These are phyloP conservation scores for Zychaea mexicana DNA, from an alignment of 371 early-diverging fungal species.

Conservation along the genomic window DNA sequence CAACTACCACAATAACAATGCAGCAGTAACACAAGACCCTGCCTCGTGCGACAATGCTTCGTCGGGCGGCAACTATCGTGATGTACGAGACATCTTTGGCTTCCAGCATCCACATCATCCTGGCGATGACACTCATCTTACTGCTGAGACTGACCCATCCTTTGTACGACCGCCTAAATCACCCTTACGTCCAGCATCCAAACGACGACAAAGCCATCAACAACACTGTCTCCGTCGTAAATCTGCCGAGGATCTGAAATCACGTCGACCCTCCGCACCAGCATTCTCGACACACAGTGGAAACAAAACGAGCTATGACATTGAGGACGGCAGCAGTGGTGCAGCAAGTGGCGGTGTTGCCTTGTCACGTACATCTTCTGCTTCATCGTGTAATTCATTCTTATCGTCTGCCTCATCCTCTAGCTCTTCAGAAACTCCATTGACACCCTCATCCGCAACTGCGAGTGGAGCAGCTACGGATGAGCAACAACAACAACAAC, in stretches of 20 bases:
- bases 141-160: not conserved
- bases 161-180: slow-evolving; percentile 46
- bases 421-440: slow-evolving; percentile 10
- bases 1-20: not conserved
- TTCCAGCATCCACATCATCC: not conserved
- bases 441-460: slow-evolving; percentile 9
- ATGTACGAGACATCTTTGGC: slow-evolving; percentile 38
- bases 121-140: not conserved
- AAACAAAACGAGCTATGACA: not conserved
- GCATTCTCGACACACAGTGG: slow-evolving; percentile 10
- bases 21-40: slow-evolving; percentile 1
- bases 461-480: too few species aligned
- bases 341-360: not conserved
- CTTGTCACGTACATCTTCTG: slow-evolving; percentile 26
- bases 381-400: slow-evolving; percentile 23
- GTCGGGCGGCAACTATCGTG: slow-evolving; percentile 18
- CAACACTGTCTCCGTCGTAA: slow-evolving; percentile 13
- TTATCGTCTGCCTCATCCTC: slow-evolving; percentile 20
- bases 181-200: slow-evolving; percentile 29
- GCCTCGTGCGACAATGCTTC: not conserved
- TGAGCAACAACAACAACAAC: not conserved
- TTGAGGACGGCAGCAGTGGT: not conserved
- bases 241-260: slow-evolving; percentile 12
- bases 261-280: slow-evolving; percentile 19
- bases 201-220: slow-evolving; percentile 10